Evolutionary conservation across 164 flowering plant genomes (phyloP).

Genomic region (Brasenia schreberi): DNA sequence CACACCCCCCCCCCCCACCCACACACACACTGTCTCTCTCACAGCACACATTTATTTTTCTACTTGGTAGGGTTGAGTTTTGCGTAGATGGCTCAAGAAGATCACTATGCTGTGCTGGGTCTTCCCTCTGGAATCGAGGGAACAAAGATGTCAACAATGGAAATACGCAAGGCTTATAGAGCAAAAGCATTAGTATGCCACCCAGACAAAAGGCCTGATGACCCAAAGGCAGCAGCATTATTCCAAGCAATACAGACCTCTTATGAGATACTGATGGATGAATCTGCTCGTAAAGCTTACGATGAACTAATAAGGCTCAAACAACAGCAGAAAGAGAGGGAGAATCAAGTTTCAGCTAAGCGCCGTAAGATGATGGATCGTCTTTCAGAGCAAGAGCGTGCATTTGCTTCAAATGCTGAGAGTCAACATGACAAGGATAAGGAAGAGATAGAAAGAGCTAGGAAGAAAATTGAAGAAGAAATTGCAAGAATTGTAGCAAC

Average conservation of each 20-base stretch:
- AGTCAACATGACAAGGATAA: conserved; percentile 25
- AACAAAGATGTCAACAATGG: conserved; percentile 45
- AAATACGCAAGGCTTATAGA: conserved; percentile 61
- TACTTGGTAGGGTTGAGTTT: not conserved
- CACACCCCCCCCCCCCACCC: no score
- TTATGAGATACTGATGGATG: conserved; percentile 60
- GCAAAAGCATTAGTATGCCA: conserved; percentile 58
- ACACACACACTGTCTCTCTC: no score
- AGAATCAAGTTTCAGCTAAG: conserved; percentile 33
- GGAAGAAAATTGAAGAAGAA: conserved; percentile 51
- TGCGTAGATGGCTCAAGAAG: conserved; percentile 15
- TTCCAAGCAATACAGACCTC: conserved; percentile 62
- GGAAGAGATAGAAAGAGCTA: conserved; percentile 52
- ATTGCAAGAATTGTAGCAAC: conserved; percentile 53
- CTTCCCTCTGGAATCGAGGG: conserved; percentile 85
- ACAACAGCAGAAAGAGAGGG: conserved; percentile 32
- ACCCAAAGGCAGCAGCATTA: conserved; percentile 49
- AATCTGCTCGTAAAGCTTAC: conserved; percentile 53
- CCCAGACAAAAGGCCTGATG: conserved; percentile 76
- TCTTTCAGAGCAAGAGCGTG: conserved; percentile 58
- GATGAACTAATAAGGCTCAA: conserved; percentile 53
- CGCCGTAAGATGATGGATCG: conserved; percentile 65
- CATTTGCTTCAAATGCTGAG: conserved; percentile 25
- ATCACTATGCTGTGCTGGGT: conserved; percentile 64
- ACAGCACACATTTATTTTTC: no score